These are phyloP conservation scores for Pseudocercospora fuligena DNA, from an alignment of 2,329 filamentous ascomycete species.

Conservation along the genomic window DNA sequence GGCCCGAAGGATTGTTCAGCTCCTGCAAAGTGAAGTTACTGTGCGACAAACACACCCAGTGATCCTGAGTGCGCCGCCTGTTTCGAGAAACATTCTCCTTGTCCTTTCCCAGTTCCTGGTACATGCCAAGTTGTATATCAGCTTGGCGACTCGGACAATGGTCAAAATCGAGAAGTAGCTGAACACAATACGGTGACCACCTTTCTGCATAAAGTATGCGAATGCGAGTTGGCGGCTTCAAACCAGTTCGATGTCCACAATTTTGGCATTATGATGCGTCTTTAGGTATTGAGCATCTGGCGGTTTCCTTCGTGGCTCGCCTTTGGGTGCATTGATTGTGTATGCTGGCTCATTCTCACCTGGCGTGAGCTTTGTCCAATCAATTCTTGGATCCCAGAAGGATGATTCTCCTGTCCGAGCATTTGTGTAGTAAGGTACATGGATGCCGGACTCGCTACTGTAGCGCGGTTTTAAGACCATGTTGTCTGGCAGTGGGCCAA, in stretches of 20 bases:
- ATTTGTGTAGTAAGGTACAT: slow-evolving; percentile 5
- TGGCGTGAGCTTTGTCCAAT: slow-evolving; percentile 10
- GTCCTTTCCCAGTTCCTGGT: neutral
- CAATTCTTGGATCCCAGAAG: slow-evolving; percentile 23
- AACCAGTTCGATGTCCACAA: slow-evolving; percentile 13
- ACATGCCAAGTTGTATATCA: neutral
- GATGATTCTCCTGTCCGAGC: neutral
- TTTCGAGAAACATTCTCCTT: neutral
- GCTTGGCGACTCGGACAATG: neutral
- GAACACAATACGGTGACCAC: no score
- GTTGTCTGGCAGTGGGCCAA: slow-evolving; percentile 14
- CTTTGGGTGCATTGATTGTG: slow-evolving; percentile 14
- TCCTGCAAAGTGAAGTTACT: neutral
- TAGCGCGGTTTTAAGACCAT: slow-evolving; percentile 3
- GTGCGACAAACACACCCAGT: neutral
- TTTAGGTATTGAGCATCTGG: slow-evolving; percentile 12
- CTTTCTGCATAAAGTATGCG: neutral
- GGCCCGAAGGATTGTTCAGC: neutral
- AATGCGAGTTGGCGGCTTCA: neutral
- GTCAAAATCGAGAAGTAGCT: no score
- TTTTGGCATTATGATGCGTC: neutral
- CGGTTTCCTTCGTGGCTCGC: slow-evolving; percentile 14
- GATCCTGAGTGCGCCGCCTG: neutral
- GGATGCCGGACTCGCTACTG: neutral
- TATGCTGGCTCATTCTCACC: neutral